A percentile compares a stretch with the other conserved stretches of the same genome.
phyloP scores from a whole-genome alignment of 2,329 filamentous ascomycete genomes.

The Aotearoamyces nothofagi region DNA sequence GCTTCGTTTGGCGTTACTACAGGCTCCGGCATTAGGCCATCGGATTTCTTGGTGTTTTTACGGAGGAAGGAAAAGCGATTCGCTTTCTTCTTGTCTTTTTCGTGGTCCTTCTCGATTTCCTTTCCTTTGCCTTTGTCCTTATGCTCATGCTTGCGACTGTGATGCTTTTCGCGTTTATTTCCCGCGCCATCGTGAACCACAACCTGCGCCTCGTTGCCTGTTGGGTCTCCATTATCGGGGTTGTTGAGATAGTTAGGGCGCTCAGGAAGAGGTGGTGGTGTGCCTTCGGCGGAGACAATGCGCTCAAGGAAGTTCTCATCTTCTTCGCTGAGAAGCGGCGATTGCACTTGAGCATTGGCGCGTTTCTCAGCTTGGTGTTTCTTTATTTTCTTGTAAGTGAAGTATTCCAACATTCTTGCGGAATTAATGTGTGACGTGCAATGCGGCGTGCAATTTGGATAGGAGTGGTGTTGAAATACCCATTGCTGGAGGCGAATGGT shows the following conservation, averaged over 20 bases:
- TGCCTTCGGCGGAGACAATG: constrained; percentile 32
- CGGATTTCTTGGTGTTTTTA: constrained; percentile 18
- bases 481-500: no score
- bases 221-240: constrained; percentile 12
- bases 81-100: constrained; percentile 19
- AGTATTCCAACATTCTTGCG: constrained; percentile 56
- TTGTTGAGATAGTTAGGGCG: constrained; percentile 9
- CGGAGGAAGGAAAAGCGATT: constrained; percentile 26
- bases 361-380: constrained; percentile 35
- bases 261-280: constrained; percentile 35
- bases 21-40: constrained; percentile 24
- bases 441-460: no score
- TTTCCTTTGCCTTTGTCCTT: constrained; percentile 19
- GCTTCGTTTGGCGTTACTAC: constrained; percentile 22
- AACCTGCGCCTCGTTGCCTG: constrained; percentile 13
- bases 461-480: no score
- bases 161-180: constrained; percentile 18
- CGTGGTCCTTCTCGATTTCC: constrained; percentile 17
- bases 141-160: no score
- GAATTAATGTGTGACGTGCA: no score
- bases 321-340: constrained; percentile 35
- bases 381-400: constrained; percentile 46
- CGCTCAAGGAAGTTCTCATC: constrained; percentile 43
- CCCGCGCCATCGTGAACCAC: constrained; percentile 26
- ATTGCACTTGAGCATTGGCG: constrained; percentile 7